These are phyloP conservation scores for Quercus mongolica DNA, from an alignment of 306 rosid genomes.

Conservation along the genomic window DNA sequence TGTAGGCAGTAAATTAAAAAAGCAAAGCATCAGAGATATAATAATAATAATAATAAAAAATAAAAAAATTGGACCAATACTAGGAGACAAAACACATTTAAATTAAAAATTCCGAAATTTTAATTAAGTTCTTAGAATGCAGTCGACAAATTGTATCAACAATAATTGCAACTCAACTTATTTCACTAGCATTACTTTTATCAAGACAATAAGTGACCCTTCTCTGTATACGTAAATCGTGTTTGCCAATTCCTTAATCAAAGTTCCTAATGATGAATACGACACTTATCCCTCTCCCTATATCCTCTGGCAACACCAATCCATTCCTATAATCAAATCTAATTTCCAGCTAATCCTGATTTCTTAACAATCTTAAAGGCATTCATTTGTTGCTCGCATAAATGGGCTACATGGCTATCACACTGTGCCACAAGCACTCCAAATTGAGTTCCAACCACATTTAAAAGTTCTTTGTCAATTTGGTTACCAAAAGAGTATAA, in stretches of 20 bases:
- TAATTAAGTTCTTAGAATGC: too few species aligned
- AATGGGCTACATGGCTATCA: conserved; percentile 66
- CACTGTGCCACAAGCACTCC: conserved; percentile 60
- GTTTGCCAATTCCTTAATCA: conserved; percentile 3
- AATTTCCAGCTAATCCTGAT: conserved; percentile 55
- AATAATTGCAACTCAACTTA: too few species aligned
- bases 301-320: conserved; percentile 33
- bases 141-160: too few species aligned
- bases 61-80: too few species aligned
- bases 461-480: too few species aligned
- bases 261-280: neutral
- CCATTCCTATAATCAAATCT: conserved; percentile 41
- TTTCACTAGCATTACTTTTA: neutral
- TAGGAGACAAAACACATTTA: too few species aligned
- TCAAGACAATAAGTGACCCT: neutral
- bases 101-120: too few species aligned
- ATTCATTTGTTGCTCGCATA: conserved; percentile 59
- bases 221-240: neutral
- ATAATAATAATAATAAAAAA: too few species aligned
- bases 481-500: too few species aligned
- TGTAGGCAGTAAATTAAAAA: too few species aligned
- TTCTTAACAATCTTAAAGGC: conserved; percentile 63
- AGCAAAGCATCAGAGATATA: too few species aligned
- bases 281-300: conserved; percentile 39
- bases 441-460: conserved; percentile 66